These are phyloP conservation scores for Barnettozyma populi DNA, from an alignment of 805 yeast genomes.

Conservation along the genomic window DNA sequence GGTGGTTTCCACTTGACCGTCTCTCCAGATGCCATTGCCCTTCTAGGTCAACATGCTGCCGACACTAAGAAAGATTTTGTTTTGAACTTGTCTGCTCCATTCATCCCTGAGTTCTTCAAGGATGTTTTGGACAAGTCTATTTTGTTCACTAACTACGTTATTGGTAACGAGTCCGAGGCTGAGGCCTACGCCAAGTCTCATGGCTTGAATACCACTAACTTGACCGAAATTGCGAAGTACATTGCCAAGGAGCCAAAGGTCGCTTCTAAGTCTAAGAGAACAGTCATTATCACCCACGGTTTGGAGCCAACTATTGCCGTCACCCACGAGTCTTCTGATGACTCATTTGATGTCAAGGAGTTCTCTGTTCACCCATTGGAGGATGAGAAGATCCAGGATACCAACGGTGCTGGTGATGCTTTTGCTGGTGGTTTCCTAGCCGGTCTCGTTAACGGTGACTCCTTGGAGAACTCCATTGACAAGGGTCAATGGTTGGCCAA, in stretches of 20 bases:
- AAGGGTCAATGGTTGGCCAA: conserved; percentile 97
- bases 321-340: conserved; percentile 43
- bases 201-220: conserved; percentile 50
- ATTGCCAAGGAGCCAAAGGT: conserved; percentile 76
- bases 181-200: conserved; percentile 89
- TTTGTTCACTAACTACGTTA: conserved; percentile 85
- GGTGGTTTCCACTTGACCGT: conserved; percentile 99
- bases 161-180: conserved; percentile 97
- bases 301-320: conserved; percentile 84
- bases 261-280: conserved; percentile 64
- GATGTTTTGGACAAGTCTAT: conserved; percentile 74
- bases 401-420: conserved; percentile 99
- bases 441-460: conserved; percentile 71
- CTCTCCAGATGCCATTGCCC: conserved; percentile 87
- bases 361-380: conserved; percentile 72
- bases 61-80: conserved; percentile 70
- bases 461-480: conserved; percentile 56
- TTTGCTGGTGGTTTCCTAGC: conserved; percentile 96
- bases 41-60: conserved; percentile 90
- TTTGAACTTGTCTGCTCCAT: conserved; percentile 92
- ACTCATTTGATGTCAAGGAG: conserved; percentile 41
- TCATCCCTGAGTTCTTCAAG: conserved; percentile 93
- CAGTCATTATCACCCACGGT: conserved; percentile 94
- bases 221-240: conserved; percentile 72
- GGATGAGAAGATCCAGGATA: conserved; percentile 67